Evolutionary conservation across 129 eudicot genomes (phyloP).

Genomic region (Flaveria ramosissima): DNA sequence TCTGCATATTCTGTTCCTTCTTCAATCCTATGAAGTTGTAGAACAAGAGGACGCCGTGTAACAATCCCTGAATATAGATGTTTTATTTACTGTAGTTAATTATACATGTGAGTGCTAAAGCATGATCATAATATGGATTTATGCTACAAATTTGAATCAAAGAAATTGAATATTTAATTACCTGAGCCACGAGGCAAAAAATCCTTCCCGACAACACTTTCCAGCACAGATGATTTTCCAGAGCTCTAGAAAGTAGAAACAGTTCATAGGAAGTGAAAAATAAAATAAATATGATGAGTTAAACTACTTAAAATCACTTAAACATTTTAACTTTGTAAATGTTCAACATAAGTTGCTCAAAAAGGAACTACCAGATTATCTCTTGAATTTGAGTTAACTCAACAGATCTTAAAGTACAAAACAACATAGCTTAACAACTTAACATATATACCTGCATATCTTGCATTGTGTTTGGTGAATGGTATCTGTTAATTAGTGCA

Average conservation of each 20-base stretch:
- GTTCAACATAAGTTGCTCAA: neutral
- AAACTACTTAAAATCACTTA: neutral
- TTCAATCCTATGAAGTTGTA: constrained; percentile 80
- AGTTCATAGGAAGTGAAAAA: neutral
- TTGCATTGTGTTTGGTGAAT: neutral
- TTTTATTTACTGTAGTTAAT: constrained; percentile 6
- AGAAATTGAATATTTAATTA: constrained; percentile 19
- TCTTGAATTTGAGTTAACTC: neutral
- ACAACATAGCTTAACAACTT: neutral
- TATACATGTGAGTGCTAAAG: constrained; percentile 12
- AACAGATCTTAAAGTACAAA: neutral
- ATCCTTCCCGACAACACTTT: constrained; percentile 91
- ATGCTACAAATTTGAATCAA: neutral
- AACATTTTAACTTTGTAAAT: neutral
- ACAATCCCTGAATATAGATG: constrained; percentile 70
- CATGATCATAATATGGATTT: neutral
- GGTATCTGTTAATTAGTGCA: too few species aligned
- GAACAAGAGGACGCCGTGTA: constrained; percentile 99
- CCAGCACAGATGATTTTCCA: constrained; percentile 94
- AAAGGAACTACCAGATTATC: neutral
- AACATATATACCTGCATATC: too few species aligned
- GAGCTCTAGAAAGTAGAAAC: constrained; percentile 65
- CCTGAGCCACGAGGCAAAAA: constrained; percentile 99
- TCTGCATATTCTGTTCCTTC: constrained; percentile 92
- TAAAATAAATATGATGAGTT: constrained; percentile 10